A percentile compares a stretch with the other conserved stretches of the same genome.
Conservation (phyloP, 768 basidiomycete species). For the Candolleomyces aberdarensis region DNA sequence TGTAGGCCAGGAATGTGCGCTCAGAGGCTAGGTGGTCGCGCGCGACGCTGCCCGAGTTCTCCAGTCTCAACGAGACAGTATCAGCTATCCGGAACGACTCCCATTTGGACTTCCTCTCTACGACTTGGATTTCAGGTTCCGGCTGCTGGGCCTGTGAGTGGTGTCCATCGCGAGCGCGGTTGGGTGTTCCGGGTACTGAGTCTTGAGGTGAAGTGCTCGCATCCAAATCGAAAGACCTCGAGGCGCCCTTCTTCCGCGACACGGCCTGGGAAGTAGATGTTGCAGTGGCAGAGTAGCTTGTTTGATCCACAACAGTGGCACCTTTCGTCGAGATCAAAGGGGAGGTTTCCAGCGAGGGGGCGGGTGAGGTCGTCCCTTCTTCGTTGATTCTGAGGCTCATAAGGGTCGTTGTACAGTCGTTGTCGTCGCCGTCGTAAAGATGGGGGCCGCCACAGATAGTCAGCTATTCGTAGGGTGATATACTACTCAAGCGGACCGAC, state of each 20-base stretch:
- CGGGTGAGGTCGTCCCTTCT: not conserved
- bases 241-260: not conserved
- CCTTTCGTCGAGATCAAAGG: not conserved
- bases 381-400: not conserved
- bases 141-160: not conserved
- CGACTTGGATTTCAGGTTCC: not conserved
- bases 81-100: conserved; percentile 1
- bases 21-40: conserved; percentile 65
- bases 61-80: conserved; percentile 32
- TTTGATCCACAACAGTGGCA: not conserved
- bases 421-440: not conserved
- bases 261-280: not conserved
- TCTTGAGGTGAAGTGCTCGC: not conserved
- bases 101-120: not conserved
- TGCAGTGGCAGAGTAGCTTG: not conserved
- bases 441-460: not conserved
- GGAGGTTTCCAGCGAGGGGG: not conserved
- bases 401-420: not conserved
- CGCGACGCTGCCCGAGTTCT: conserved; percentile 62
- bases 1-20: conserved; percentile 61
- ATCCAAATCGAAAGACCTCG: not conserved
- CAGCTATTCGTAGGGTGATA: not conserved
- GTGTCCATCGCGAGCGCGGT: not conserved
- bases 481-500: too few species aligned
- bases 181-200: not conserved